These are phyloP conservation scores for Chrysosporium queenslandicum DNA, from an alignment of 2,329 filamentous ascomycete species.

Conservation along the genomic window DNA sequence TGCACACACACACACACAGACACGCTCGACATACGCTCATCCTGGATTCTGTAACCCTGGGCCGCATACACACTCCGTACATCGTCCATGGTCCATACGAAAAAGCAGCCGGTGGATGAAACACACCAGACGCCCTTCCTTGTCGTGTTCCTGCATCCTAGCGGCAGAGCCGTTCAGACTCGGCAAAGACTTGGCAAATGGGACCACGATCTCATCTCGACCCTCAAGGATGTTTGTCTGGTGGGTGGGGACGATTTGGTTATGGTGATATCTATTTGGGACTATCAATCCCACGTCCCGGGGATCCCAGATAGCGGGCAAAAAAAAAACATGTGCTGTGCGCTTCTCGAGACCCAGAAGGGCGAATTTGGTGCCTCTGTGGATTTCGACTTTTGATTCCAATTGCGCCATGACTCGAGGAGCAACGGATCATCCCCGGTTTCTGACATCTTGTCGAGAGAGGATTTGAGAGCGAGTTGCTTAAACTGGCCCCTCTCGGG, in stretches of 20 bases:
- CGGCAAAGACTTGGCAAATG: conserved; percentile 5
- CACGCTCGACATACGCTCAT: too few relatives aligned
- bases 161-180: not conserved
- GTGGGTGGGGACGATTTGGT: not conserved
- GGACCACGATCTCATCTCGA: not conserved
- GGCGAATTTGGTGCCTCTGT: too few relatives aligned
- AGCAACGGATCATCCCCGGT: not conserved
- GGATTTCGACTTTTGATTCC: too few relatives aligned
- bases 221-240: not conserved
- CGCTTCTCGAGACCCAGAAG: too few relatives aligned
- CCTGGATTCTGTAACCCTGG: too few relatives aligned
- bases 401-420: too few relatives aligned
- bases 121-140: not conserved
- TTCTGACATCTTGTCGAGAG: not conserved
- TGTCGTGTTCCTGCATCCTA: conserved; percentile 7
- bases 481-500: not conserved
- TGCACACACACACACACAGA: too few relatives aligned
- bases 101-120: not conserved
- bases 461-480: too few relatives aligned
- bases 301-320: not conserved
- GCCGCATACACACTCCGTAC: not conserved
- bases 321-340: too few relatives aligned
- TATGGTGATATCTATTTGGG: too few relatives aligned
- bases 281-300: not conserved
- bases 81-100: too few relatives aligned